Conservation (phyloP, 805 yeast species). For the Suhomyces pyralidae region DNA sequence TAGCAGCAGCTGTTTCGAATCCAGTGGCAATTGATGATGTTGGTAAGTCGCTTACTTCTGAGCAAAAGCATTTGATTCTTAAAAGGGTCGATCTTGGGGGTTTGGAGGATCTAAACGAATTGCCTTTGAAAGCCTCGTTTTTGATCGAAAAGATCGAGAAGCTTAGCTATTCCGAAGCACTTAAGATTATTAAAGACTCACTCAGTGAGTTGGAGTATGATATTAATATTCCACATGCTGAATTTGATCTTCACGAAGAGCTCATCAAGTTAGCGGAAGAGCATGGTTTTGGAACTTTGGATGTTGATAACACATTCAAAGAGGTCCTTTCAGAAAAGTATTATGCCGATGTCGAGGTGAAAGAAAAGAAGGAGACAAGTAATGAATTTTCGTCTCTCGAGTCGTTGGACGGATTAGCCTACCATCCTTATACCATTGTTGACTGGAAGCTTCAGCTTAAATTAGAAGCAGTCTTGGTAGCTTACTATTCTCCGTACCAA, state of each 20-base stretch:
- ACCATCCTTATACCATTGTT: conserved; percentile 1
- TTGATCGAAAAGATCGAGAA: conserved; percentile 39
- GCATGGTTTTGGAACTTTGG: neutral
- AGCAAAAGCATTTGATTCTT: conserved; percentile 25
- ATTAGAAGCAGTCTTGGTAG: conserved; percentile 37
- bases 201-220: conserved; percentile 44
- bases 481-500: conserved; percentile 41
- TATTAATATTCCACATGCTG: conserved; percentile 42
- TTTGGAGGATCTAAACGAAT: conserved; percentile 23
- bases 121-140: conserved; percentile 32
- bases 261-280: conserved; percentile 8
- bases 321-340: neutral
- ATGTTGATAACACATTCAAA: neutral
- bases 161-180: conserved; percentile 36
- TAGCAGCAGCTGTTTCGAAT: conserved; percentile 17
- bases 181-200: conserved; percentile 37
- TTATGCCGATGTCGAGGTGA: neutral
- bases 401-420: neutral
- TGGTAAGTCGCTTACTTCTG: conserved; percentile 20
- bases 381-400: neutral
- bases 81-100: conserved; percentile 23
- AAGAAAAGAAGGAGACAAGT: neutral
- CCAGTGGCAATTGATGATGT: conserved; percentile 24
- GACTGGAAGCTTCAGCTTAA: conserved; percentile 37
- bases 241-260: conserved; percentile 29